A percentile compares a stretch with the other conserved stretches of the same genome.
Conservation (phyloP, 371 early-diverging fungal species). For the Mortierella sp. region DNA sequence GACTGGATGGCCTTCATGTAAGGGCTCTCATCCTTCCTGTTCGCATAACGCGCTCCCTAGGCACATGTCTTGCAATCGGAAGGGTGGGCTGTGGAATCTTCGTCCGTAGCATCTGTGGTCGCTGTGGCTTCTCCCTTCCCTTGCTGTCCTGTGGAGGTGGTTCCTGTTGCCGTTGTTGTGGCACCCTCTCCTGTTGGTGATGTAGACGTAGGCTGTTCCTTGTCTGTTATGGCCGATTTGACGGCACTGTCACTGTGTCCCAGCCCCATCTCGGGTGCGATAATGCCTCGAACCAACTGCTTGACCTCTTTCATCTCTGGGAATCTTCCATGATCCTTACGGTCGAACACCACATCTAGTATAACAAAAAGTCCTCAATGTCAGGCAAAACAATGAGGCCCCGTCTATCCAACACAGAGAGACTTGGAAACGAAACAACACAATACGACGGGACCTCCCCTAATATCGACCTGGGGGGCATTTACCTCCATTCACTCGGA, state of each 20-base stretch:
- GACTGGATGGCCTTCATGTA: too few species aligned
- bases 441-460: too few species aligned
- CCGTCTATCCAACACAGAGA: too few species aligned
- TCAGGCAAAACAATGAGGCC: not conserved
- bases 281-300: slow-evolving; percentile 71
- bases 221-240: slow-evolving; percentile 27
- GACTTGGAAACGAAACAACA: too few species aligned
- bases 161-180: not conserved
- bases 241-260: slow-evolving; percentile 69
- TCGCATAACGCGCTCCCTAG: too few species aligned
- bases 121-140: not conserved
- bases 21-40: too few species aligned
- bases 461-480: too few species aligned
- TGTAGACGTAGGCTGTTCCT: not conserved
- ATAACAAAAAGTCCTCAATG: not conserved
- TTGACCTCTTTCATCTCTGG: slow-evolving; percentile 83
- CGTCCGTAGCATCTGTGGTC: slow-evolving; percentile 16
- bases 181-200: not conserved
- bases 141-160: not conserved
- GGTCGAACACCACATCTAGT: slow-evolving; percentile 68
- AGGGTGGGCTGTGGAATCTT: slow-evolving; percentile 23
- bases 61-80: slow-evolving; percentile 38
- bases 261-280: slow-evolving; percentile 74
- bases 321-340: slow-evolving; percentile 71
- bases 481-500: slow-evolving; percentile 69